Conservation (phyloP, 2,329 filamentous ascomycete genomes). For the Fusarium agapanthi region DNA sequence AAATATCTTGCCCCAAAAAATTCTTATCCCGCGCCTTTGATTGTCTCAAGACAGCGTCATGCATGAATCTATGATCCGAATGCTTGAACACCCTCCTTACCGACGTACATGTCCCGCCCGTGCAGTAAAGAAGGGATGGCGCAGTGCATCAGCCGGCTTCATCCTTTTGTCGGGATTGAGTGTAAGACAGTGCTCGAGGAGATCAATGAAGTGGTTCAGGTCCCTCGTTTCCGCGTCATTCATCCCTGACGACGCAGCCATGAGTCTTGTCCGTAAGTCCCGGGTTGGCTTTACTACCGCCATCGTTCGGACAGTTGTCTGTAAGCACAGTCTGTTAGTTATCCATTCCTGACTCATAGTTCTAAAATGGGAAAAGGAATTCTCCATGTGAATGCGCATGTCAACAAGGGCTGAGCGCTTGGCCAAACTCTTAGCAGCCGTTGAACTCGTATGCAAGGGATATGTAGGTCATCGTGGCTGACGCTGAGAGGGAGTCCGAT, state of each 20-base stretch:
- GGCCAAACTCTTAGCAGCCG: slow-evolving; percentile 18
- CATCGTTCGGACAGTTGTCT: slow-evolving; percentile 75
- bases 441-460: slow-evolving; percentile 36
- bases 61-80: slow-evolving; percentile 6
- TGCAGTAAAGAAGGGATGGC: slow-evolving; percentile 83
- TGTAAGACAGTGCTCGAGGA: slow-evolving; percentile 86
- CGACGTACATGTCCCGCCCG: slow-evolving; percentile 39
- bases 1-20: background rate
- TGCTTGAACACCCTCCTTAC: slow-evolving; percentile 14
- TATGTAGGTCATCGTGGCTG: slow-evolving; percentile 31
- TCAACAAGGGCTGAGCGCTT: slow-evolving; percentile 28
- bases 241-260: slow-evolving; percentile 78
- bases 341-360: slow-evolving; percentile 9
- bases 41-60: slow-evolving; percentile 18
- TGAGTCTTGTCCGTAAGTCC: slow-evolving; percentile 82
- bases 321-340: slow-evolving; percentile 36
- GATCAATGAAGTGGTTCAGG: slow-evolving; percentile 82
- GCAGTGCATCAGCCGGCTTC: slow-evolving; percentile 84
- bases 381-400: slow-evolving; percentile 9
- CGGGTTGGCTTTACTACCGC: slow-evolving; percentile 78
- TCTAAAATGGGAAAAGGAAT: slow-evolving; percentile 22
- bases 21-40: background rate
- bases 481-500: slow-evolving; percentile 24
- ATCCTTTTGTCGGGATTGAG: slow-evolving; percentile 94
- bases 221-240: slow-evolving; percentile 79